phyloP scores from a whole-genome alignment of 2,329 filamentous ascomycete species.

The Phialocephala sp. region DNA sequence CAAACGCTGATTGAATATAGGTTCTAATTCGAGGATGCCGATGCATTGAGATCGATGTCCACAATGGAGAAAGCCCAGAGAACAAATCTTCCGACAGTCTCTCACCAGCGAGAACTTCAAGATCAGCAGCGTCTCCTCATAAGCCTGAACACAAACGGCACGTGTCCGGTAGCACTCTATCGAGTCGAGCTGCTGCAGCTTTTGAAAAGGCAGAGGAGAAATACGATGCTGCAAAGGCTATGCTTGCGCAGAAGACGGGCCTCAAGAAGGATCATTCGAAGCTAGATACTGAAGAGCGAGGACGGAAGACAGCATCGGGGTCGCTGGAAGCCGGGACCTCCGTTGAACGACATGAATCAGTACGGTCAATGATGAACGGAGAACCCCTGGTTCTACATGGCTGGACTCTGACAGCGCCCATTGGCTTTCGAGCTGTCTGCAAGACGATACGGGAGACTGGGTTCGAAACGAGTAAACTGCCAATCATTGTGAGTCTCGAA shows the following conservation, averaged over 20 bases:
- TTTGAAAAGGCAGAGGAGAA: slow-evolving; percentile 40
- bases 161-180: slow-evolving; percentile 42
- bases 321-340: slow-evolving; percentile 27
- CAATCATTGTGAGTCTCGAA: slow-evolving; percentile 90
- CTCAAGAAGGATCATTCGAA: slow-evolving; percentile 22
- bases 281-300: slow-evolving; percentile 27
- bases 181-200: slow-evolving; percentile 38
- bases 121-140: slow-evolving; percentile 41
- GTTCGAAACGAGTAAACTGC: slow-evolving; percentile 76
- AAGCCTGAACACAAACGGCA: slow-evolving; percentile 51
- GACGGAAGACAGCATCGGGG: slow-evolving; percentile 22
- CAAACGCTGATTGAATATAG: slow-evolving; percentile 45
- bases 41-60: slow-evolving; percentile 94
- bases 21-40: slow-evolving; percentile 79
- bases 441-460: slow-evolving; percentile 78
- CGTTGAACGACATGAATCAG: slow-evolving; percentile 39
- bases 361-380: slow-evolving; percentile 41
- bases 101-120: slow-evolving; percentile 18
- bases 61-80: slow-evolving; percentile 69
- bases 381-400: slow-evolving; percentile 88
- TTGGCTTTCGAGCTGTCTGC: slow-evolving; percentile 87
- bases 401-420: slow-evolving; percentile 84
- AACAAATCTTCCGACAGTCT: slow-evolving; percentile 36
- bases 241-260: slow-evolving; percentile 29
- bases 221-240: slow-evolving; percentile 35